Conservation (phyloP, 202 grass and related monocot species). For the Elaeis oleifera region DNA sequence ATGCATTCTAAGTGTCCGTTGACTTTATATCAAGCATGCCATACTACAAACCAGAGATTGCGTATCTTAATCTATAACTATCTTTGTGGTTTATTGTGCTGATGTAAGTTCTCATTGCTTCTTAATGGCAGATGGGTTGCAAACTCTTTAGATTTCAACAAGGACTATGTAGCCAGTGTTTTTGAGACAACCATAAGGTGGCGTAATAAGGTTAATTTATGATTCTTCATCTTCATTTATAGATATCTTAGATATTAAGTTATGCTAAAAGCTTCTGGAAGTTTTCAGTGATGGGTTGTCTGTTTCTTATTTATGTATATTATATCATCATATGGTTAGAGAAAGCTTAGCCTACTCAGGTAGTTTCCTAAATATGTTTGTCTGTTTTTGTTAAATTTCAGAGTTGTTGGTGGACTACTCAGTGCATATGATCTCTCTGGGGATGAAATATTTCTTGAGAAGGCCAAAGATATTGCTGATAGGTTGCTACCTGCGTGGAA, state of each 20-base stretch:
- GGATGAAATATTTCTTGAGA: constrained; percentile 89
- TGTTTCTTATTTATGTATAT: background rate
- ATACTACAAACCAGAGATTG: too few species aligned
- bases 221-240: background rate
- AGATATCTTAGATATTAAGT: background rate
- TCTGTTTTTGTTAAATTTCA: constrained; percentile 20
- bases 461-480: constrained; percentile 93
- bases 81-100: too few species aligned
- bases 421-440: constrained; percentile 90
- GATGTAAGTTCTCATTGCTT: constrained; percentile 4
- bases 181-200: constrained; percentile 99
- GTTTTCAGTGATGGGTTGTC: constrained; percentile 2
- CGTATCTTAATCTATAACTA: too few species aligned
- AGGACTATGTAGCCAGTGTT: constrained; percentile 93
- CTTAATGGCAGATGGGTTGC: constrained; percentile 82
- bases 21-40: too few species aligned
- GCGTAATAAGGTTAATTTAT: constrained; percentile 83
- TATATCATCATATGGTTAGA: too few species aligned
- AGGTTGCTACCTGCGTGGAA: constrained; percentile 96
- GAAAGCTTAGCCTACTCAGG: too few species aligned
- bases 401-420: constrained; percentile 93
- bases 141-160: constrained; percentile 86
- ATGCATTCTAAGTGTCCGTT: too few species aligned
- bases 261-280: background rate
- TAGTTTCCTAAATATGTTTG: too few species aligned